These are phyloP conservation scores for Pseudogymnoascus sp. DNA, from an alignment of 2,329 filamentous ascomycete genomes.

Conservation along the genomic window DNA sequence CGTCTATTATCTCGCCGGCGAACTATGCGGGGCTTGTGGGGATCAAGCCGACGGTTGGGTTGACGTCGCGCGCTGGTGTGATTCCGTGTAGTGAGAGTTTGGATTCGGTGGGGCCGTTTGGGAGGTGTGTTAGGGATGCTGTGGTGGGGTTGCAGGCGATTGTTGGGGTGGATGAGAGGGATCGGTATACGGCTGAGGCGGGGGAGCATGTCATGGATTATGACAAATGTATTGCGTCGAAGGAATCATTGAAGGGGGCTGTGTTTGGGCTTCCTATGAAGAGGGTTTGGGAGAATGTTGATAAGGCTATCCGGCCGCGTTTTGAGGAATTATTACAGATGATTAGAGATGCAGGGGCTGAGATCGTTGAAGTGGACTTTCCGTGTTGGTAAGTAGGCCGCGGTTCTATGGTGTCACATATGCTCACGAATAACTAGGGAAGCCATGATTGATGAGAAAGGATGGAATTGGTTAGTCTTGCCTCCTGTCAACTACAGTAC, in stretches of 20 bases:
- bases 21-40: constrained; percentile 52
- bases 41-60: constrained; percentile 58
- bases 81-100: constrained; percentile 54
- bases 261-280: constrained; percentile 9
- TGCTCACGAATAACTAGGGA: background rate
- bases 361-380: constrained; percentile 9
- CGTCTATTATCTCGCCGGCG: constrained; percentile 51
- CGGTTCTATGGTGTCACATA: background rate
- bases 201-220: background rate
- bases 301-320: background rate
- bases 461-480: background rate
- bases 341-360: constrained; percentile 9
- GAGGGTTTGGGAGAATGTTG: constrained; percentile 6
- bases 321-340: background rate
- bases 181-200: constrained; percentile 48
- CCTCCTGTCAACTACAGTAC: background rate
- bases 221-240: constrained; percentile 10
- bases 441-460: background rate
- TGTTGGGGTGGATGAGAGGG: constrained; percentile 44
- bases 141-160: constrained; percentile 52
- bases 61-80: constrained; percentile 52
- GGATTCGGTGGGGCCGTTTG: constrained; percentile 58
- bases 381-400: background rate
- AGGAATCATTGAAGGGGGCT: constrained; percentile 5
- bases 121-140: constrained; percentile 55